Evolutionary conservation across 1,139 yeast genomes (phyloP), one percentile per base, ranked within the genome.

Genomic region (Scheffersomyces cryptocercus): DNA sequence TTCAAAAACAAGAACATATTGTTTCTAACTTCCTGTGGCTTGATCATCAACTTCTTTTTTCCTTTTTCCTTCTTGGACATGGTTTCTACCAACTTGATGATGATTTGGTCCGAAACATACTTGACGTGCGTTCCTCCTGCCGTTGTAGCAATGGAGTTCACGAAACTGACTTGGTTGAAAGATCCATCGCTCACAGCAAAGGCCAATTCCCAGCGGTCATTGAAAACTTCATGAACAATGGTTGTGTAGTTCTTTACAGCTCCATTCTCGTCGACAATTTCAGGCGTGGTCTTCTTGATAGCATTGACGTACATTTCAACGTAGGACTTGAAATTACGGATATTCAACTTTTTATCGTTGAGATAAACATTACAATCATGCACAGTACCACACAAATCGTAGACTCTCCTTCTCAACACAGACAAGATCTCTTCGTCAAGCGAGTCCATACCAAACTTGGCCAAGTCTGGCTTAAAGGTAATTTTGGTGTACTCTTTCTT

Each of bases 91-190:
- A 74, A 59, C 61, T 88, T 89, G 46, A 76, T 79, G 26, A 88
- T 85, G 44, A 95, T 79, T 67, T 91, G 90, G 63, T 93, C 97
- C 4, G 95, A 75, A 36, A 91, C 79, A 61, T 85, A 84, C 55
- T 85, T 89, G 34, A 91, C 95, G 64, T 95, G 99, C 0, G 99
- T 88, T 53, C 99, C 99, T 48, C 99, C 99, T 1, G 91, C 73
- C 0, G 99, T 93, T 0, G 99, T 95, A 0, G 99, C 99, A 60
- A 95, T 95, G 3, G 97, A 90, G 62, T 95, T 95, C 20, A 93
- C 99, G 69, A 95, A 95, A 39, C 98, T 90, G 35, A 95, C 95
- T 63, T 95, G 99, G 54, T 89, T 88, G 66, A 95, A 95, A 3
- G 78, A 70, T 4, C 95, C 95, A 58, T 91, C 97, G 40, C 97